phyloP scores from a whole-genome alignment of 768 basidiomycete species.

The Serpula lacrymans region DNA sequence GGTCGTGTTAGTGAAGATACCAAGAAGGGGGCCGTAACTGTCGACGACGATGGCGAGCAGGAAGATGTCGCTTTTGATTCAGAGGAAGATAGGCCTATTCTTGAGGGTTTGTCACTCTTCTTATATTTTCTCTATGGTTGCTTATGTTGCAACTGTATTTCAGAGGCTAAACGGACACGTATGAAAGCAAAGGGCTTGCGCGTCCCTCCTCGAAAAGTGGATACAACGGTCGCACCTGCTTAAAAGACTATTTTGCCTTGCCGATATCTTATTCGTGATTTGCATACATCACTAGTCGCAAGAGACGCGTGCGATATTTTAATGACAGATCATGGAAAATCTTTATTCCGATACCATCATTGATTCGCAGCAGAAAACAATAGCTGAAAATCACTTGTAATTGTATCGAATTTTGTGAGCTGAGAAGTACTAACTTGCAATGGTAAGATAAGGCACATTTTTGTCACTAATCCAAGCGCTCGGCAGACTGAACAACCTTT shows the following conservation, averaged over 20 bases:
- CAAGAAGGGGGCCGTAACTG: conserved; percentile 19
- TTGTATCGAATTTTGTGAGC: no score
- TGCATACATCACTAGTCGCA: no score
- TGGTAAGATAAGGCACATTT: no score
- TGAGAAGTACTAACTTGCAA: no score
- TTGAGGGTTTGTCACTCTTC: conserved; percentile 60
- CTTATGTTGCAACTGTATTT: conserved; percentile 9
- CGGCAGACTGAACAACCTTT: no score
- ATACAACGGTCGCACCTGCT: conserved; percentile 17
- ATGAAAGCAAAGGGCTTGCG: conserved; percentile 76
- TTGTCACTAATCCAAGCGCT: no score
- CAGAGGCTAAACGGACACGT: conserved; percentile 71
- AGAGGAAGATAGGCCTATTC: conserved; percentile 71
- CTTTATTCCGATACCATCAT: no score
- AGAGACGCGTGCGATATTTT: no score
- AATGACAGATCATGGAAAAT: no score
- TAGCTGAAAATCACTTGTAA: no score
- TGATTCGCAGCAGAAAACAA: no score
- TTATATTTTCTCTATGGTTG: conserved; percentile 1
- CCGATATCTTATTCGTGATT: no score
- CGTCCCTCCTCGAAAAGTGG: conserved; percentile 50
- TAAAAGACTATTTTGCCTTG: conserved; percentile 24
- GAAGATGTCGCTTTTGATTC: conserved; percentile 59
- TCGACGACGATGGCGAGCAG: conserved; percentile 9
- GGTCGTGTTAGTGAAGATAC: conserved; percentile 25